These are phyloP conservation scores for Thalassiosira exigua DNA, from an alignment of 352 stramenopile genomes.

Conservation along the genomic window DNA sequence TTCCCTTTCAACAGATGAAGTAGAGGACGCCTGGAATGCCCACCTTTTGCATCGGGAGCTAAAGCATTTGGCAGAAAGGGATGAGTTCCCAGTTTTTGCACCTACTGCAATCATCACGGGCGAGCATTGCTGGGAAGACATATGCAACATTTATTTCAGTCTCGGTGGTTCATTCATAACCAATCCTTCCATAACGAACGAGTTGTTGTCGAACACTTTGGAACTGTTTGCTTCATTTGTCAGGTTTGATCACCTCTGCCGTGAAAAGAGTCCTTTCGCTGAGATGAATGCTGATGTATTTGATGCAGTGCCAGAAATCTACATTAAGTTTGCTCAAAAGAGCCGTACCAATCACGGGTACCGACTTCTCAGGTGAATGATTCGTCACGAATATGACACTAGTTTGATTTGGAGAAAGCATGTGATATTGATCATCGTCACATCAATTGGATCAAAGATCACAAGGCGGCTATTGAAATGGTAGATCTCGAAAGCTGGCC, in stretches of 20 bases:
- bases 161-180: conserved; percentile 26
- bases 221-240: conserved; percentile 37
- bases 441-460: conserved; percentile 32
- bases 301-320: conserved; percentile 28
- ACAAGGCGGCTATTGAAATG: conserved; percentile 22
- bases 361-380: conserved; percentile 17
- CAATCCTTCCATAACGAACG: conserved; percentile 11
- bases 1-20: background rate
- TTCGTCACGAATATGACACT: conserved; percentile 30
- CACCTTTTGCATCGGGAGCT: conserved; percentile 1
- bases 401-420: background rate
- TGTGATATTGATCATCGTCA: conserved; percentile 14
- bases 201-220: conserved; percentile 17
- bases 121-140: conserved; percentile 16
- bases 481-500: conserved; percentile 31
- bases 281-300: conserved; percentile 24
- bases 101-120: background rate
- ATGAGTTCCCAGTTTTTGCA: conserved; percentile 11
- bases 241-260: conserved; percentile 11
- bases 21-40: background rate
- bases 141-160: conserved; percentile 36
- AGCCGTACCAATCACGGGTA: conserved; percentile 19
- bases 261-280: conserved; percentile 23
- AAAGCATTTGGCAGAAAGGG: background rate
- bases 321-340: conserved; percentile 27